phyloP scores from a whole-genome alignment of 345 rosid species.

The Ceriops decandra region DNA sequence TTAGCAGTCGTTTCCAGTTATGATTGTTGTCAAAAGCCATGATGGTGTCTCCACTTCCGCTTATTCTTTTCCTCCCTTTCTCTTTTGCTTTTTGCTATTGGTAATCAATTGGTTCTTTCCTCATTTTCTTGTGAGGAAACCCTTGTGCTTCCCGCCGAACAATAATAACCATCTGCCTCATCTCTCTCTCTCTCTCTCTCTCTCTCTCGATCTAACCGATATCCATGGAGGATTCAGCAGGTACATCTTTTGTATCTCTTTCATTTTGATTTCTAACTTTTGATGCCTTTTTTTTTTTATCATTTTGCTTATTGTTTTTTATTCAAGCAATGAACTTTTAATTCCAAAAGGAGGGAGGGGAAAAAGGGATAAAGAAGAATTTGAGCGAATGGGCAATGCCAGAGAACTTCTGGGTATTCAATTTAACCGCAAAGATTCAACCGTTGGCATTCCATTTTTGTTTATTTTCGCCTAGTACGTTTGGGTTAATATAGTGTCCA shows the following conservation, averaged over 20 bases:
- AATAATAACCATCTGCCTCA: conserved; percentile 9
- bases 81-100: background rate
- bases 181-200: background rate
- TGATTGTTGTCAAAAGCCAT: conserved; percentile 15
- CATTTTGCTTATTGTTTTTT: background rate
- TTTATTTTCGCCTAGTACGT: background rate
- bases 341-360: background rate
- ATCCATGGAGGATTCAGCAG: conserved; percentile 14
- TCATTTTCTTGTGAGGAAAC: background rate
- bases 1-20: background rate
- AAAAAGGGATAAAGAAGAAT: background rate
- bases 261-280: background rate
- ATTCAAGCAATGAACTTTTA: background rate
- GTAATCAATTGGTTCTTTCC: background rate
- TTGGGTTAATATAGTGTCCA: background rate
- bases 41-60: conserved; percentile 27
- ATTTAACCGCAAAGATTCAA: background rate
- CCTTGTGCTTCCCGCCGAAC: background rate
- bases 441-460: background rate
- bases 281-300: background rate
- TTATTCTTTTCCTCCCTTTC: conserved; percentile 8
- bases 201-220: background rate
- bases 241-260: conserved; percentile 2
- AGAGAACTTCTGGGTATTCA: conserved; percentile 1
- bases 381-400: background rate